Percentiles rank a stretch among this genome's conserved stretches.
Conservation (phyloP, 2,329 filamentous ascomycete genomes). For the Fusarium tjaetaba region DNA sequence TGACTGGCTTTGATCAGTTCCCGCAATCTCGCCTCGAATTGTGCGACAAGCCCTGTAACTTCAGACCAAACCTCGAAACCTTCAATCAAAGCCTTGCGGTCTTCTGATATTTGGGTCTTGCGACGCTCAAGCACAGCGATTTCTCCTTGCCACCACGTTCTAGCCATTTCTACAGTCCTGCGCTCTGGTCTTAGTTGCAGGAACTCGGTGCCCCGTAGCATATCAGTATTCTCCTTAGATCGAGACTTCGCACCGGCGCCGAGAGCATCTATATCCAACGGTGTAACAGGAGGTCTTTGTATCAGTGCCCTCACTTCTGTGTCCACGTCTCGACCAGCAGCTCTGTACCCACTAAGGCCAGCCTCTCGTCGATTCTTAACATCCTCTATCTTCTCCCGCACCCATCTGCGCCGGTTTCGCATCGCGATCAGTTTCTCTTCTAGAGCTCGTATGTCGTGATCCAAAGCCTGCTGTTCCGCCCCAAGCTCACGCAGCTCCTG, state of each 20-base stretch:
- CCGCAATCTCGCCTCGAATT: slow-evolving; percentile 73
- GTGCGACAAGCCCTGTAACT: slow-evolving; percentile 65
- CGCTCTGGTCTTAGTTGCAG: slow-evolving; percentile 69
- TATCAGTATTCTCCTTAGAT: slow-evolving; percentile 32
- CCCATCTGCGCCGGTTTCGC: slow-evolving; percentile 66
- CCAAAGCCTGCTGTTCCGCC: slow-evolving; percentile 62
- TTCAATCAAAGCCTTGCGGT: slow-evolving; percentile 72
- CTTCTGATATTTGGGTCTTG: slow-evolving; percentile 66
- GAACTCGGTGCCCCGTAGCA: slow-evolving; percentile 62
- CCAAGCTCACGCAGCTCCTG: slow-evolving; percentile 69
- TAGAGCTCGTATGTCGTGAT: slow-evolving; percentile 71
- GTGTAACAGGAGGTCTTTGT: slow-evolving; percentile 63
- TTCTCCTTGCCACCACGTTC: slow-evolving; percentile 75
- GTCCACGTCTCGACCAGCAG: slow-evolving; percentile 73
- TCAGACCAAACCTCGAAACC: slow-evolving; percentile 74
- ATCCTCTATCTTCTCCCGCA: slow-evolving; percentile 69
- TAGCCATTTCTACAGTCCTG: slow-evolving; percentile 75
- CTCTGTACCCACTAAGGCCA: slow-evolving; percentile 75
- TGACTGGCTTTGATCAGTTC: slow-evolving; percentile 57
- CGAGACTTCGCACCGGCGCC: slow-evolving; percentile 20
- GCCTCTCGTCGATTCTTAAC: slow-evolving; percentile 74
- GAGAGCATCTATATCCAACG: slow-evolving; percentile 60
- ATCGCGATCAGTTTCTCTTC: slow-evolving; percentile 72
- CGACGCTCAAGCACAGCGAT: slow-evolving; percentile 64
- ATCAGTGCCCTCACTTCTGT: slow-evolving; percentile 69